These are phyloP conservation scores for Syncephalastrum sp. DNA, from an alignment of 371 early-diverging fungal genomes.

Conservation along the genomic window DNA sequence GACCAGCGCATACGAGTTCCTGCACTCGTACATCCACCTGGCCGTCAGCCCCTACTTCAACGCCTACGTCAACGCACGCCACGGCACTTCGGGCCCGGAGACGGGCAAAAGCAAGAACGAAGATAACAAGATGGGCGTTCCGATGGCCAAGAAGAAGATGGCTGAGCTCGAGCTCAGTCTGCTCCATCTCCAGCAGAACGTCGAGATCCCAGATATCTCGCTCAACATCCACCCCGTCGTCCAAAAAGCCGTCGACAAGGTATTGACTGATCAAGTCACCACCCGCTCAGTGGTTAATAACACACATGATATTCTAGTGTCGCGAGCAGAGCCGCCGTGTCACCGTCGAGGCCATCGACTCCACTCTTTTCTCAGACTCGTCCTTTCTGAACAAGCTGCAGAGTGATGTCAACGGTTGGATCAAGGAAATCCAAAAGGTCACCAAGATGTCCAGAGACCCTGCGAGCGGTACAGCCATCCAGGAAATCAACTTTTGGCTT, in stretches of 20 bases:
- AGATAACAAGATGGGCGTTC: slow-evolving; percentile 87
- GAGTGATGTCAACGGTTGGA: slow-evolving; percentile 96
- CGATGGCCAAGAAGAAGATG: slow-evolving; percentile 96
- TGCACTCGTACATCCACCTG: slow-evolving; percentile 90
- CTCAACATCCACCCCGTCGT: slow-evolving; percentile 88
- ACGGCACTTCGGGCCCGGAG: slow-evolving; percentile 44
- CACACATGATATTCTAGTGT: slow-evolving; percentile 36
- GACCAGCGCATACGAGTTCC: slow-evolving; percentile 85
- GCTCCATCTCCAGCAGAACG: slow-evolving; percentile 94
- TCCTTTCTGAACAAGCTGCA: slow-evolving; percentile 91
- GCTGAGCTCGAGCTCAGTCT: slow-evolving; percentile 96
- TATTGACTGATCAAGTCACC: slow-evolving; percentile 22
- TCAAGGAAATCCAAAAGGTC: slow-evolving; percentile 98
- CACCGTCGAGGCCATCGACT: slow-evolving; percentile 74
- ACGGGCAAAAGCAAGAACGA: slow-evolving; percentile 61
- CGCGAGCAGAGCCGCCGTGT: slow-evolving; percentile 63
- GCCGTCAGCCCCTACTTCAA: slow-evolving; percentile 97
- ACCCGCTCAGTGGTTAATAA: neutral
- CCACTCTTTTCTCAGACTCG: slow-evolving; percentile 72
- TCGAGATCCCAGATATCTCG: slow-evolving; percentile 93
- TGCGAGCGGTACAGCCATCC: slow-evolving; percentile 87
- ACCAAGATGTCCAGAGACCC: slow-evolving; percentile 95
- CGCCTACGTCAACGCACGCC: slow-evolving; percentile 82
- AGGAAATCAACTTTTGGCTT: slow-evolving; percentile 99
- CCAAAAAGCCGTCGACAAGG: slow-evolving; percentile 75